Conservation (phyloP, 495 filamentous ascomycete genomes). For the Sphaerosporella brunnea region DNA sequence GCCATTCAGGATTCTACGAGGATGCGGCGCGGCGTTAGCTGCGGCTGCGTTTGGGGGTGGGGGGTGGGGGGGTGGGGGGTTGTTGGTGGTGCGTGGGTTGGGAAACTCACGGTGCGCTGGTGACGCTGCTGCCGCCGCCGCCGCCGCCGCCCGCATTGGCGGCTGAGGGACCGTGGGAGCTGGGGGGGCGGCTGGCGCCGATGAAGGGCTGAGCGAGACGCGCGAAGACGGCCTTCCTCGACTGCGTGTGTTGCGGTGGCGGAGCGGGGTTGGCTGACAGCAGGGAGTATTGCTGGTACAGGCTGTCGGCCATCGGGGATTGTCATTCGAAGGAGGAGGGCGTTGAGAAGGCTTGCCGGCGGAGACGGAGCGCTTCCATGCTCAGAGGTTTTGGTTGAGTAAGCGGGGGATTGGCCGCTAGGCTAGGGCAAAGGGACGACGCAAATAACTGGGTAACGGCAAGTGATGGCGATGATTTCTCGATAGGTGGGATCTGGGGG, state of each 20-base stretch:
- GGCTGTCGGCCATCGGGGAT: constrained; percentile 7
- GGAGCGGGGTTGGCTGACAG: constrained; percentile 1
- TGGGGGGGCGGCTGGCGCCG: constrained; percentile 21
- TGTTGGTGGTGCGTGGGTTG: no score
- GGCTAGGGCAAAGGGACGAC: no score
- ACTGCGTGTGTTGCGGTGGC: background rate
- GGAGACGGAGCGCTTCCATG: constrained; percentile 5
- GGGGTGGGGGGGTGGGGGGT: background rate
- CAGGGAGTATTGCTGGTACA: constrained; percentile 1
- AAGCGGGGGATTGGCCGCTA: no score
- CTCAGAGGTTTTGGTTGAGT: no score
- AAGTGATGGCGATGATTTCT: no score
- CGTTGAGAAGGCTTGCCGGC: constrained; percentile 8
- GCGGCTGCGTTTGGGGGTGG: background rate
- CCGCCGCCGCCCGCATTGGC: constrained; percentile 2
- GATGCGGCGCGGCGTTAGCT: background rate
- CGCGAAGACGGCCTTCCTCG: constrained; percentile 17
- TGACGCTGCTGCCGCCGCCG: background rate
- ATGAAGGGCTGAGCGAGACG: constrained; percentile 23
- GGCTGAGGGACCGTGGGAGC: constrained; percentile 12
- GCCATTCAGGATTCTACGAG: background rate
- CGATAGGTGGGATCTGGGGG: no score
- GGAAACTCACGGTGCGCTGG: constrained; percentile 3
- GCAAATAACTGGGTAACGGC: no score
- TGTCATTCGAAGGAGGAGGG: constrained; percentile 10